Conservation (phyloP, 106 monocot genomes). For the Hemerocallis citrina region DNA sequence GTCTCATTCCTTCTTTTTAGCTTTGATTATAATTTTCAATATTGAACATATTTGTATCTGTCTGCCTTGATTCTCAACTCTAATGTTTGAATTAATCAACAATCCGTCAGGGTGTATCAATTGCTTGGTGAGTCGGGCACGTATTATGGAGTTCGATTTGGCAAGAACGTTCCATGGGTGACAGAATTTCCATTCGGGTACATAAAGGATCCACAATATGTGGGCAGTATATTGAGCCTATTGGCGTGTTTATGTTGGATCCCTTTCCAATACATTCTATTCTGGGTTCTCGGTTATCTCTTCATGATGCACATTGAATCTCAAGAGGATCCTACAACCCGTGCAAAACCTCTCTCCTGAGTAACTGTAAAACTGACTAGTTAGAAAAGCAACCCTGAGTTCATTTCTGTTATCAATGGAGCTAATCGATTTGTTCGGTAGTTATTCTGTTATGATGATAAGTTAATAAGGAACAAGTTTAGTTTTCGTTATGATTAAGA, state of each 20-base stretch:
- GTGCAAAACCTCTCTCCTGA: constrained; percentile 50
- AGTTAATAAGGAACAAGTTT: too few relatives aligned
- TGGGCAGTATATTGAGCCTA: constrained; percentile 79
- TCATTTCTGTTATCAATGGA: too few relatives aligned
- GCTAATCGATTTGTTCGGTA: too few relatives aligned
- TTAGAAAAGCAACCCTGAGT: too few relatives aligned
- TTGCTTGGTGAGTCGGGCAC: constrained; percentile 84
- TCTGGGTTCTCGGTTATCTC: constrained; percentile 76
- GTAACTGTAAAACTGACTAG: too few relatives aligned
- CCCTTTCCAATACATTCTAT: constrained; percentile 53
- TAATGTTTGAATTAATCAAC: neutral
- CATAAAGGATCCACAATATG: constrained; percentile 90
- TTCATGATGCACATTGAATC: constrained; percentile 78
- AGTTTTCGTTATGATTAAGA: too few relatives aligned
- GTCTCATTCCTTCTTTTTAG: too few relatives aligned
- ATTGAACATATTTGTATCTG: too few relatives aligned
- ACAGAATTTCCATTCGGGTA: constrained; percentile 89
- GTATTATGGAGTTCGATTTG: constrained; percentile 87
- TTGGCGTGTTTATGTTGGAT: constrained; percentile 59
- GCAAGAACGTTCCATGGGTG: constrained; percentile 83
- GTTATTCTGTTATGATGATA: too few relatives aligned
- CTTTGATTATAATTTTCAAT: too few relatives aligned
- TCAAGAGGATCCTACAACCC: constrained; percentile 55
- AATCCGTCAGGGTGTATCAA: constrained; percentile 78
- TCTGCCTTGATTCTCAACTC: neutral